Percentiles rank a stretch among this genome's conserved stretches.
Evolutionary conservation across 129 eudicot genomes (phyloP).

Genomic region (Calendula officinalis): DNA sequence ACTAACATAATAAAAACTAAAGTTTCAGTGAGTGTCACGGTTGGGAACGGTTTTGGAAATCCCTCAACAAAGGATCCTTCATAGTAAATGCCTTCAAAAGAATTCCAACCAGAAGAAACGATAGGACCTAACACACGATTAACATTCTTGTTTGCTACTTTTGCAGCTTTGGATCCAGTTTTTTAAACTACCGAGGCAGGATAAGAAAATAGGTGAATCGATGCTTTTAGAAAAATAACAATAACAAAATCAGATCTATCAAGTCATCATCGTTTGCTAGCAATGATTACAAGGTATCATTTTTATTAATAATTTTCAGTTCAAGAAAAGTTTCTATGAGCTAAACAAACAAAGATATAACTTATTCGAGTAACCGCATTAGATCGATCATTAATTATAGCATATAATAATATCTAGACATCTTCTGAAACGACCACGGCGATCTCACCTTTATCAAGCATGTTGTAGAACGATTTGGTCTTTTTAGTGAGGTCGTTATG

Average conservation of each 20-base stretch:
- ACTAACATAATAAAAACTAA: no score
- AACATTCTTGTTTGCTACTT: no score
- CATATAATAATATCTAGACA: background rate
- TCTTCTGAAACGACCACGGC: slow-evolving; percentile 24
- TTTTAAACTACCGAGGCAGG: no score
- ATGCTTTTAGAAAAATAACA: no score
- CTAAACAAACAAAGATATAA: background rate
- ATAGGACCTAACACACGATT: no score
- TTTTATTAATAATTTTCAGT: slow-evolving; percentile 15
- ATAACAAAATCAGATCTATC: slow-evolving; percentile 1
- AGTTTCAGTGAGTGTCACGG: no score
- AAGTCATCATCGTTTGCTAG: background rate
- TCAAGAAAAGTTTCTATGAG: background rate
- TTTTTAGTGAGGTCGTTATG: slow-evolving; percentile 18
- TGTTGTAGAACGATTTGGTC: slow-evolving; percentile 29
- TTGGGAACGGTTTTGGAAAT: no score
- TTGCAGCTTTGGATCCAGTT: no score
- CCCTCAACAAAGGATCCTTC: no score
- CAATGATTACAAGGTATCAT: slow-evolving; percentile 19
- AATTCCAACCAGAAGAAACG: no score
- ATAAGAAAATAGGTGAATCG: no score
- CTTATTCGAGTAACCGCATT: slow-evolving; percentile 14
- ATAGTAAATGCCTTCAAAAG: no score
- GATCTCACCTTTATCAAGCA: slow-evolving; percentile 33
- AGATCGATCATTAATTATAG: background rate